Evolutionary conservation across 257 asterid species (phyloP).

Genomic region (Solanum chmielewskii): DNA sequence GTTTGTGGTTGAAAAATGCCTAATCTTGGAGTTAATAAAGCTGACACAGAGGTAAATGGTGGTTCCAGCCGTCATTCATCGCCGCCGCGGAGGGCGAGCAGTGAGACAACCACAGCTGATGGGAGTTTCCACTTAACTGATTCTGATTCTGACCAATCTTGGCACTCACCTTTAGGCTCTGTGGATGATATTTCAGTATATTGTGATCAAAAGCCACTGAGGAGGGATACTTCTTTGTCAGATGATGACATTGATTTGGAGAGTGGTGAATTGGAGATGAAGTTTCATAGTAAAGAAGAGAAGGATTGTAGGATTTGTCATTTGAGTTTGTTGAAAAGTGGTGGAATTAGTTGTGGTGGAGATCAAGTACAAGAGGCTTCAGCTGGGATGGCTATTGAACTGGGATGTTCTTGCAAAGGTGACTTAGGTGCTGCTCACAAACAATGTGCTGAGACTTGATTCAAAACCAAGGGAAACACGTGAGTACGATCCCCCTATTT

Average conservation of each 20-base stretch:
- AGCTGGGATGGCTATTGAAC: slow-evolving; percentile 14
- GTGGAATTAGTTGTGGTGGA: slow-evolving; percentile 5
- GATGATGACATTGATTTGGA: slow-evolving; percentile 33
- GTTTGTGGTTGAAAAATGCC: slow-evolving; percentile 5
- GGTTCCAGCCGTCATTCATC: slow-evolving; percentile 2
- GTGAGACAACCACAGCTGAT: slow-evolving; percentile 35
- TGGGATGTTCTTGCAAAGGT: slow-evolving; percentile 46
- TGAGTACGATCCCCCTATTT: slow-evolving; percentile 1
- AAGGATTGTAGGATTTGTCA: slow-evolving; percentile 44
- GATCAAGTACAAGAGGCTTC: neutral
- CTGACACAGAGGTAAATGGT: slow-evolving; percentile 6
- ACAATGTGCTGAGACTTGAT: slow-evolving; percentile 51
- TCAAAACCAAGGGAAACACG: slow-evolving; percentile 43
- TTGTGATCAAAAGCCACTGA: neutral
- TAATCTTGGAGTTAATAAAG: neutral
- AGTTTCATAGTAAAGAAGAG: slow-evolving; percentile 4
- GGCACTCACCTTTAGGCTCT: slow-evolving; percentile 9
- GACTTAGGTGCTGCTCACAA: slow-evolving; percentile 42
- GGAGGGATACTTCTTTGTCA: neutral
- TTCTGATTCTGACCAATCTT: slow-evolving; percentile 19
- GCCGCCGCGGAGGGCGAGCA: slow-evolving; percentile 15
- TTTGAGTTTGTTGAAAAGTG: slow-evolving; percentile 18
- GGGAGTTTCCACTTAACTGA: slow-evolving; percentile 35
- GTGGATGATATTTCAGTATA: slow-evolving; percentile 10
- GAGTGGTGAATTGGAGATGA: slow-evolving; percentile 27